phyloP scores from a whole-genome alignment of 2,329 filamentous ascomycete genomes.

The Aspergillus puulaauensis region DNA sequence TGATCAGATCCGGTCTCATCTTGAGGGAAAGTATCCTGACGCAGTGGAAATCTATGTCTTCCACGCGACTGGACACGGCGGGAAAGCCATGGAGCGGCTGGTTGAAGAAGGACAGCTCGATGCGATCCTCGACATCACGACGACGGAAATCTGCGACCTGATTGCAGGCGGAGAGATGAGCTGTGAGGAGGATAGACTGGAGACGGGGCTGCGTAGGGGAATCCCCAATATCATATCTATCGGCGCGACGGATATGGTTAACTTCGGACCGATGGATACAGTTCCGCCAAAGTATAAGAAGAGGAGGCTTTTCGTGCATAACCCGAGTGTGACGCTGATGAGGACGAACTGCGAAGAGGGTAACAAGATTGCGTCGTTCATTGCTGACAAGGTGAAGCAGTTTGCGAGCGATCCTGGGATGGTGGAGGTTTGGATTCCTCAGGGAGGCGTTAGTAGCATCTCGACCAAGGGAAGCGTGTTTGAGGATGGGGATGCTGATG shows the following conservation, averaged over 20 bases:
- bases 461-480: conserved; percentile 56
- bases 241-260: conserved; percentile 61
- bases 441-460: conserved; percentile 62
- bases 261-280: conserved; percentile 59
- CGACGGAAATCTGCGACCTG: conserved; percentile 66
- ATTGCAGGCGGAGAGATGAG: conserved; percentile 63
- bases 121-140: conserved; percentile 69
- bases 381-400: conserved; percentile 53
- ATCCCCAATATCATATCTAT: conserved; percentile 59
- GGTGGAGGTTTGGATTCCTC: conserved; percentile 60
- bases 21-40: conserved; percentile 41
- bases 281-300: conserved; percentile 56
- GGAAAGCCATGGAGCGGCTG: conserved; percentile 67
- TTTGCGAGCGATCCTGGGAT: conserved; percentile 37
- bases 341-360: conserved; percentile 62
- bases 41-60: conserved; percentile 63
- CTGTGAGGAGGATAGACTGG: conserved; percentile 58
- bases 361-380: conserved; percentile 53
- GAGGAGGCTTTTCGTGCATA: conserved; percentile 61
- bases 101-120: conserved; percentile 59
- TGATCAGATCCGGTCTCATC: conserved; percentile 52
- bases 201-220: conserved; percentile 56
- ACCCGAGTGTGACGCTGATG: conserved; percentile 66
- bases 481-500: conserved; percentile 50
- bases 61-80: conserved; percentile 69